Base-by-base conservation (phyloP, 208 protist species). In the Trypanosoma caninum region DNA sequence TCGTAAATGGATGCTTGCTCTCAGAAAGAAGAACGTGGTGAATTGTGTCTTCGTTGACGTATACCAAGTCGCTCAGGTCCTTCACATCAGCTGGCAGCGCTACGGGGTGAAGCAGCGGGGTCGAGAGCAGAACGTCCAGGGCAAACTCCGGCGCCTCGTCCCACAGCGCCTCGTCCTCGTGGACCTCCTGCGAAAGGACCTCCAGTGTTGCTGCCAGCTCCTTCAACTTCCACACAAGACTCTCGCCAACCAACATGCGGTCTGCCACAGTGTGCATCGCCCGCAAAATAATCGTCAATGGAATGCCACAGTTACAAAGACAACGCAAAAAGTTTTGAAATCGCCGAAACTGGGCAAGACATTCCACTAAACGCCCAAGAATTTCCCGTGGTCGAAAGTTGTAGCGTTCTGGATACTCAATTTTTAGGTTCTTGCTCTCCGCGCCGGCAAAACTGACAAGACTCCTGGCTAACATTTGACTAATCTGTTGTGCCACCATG, bases 1-100 rank as follows among this genome's bases (percentile, higher is more conserved):
- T 95, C 13, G 85, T 95, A 67, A 91, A 95, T 0, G 89, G 89
- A 64, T 95, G 76, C 67, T 95, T 92, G 64, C 64, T 81, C 54
- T 93, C 84, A 13, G 89, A 91, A 28, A 95, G 73, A 18, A 95
- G 75, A 4, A 82, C 59, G 68, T 95, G 89, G 59, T 92, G 89
- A 46, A 93, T 69, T 25, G 89, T 93, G 58, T 89, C 81, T 34
- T 75, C 64, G 64, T 95, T 95, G 14, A 91, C 78, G 40, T 83
- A 91, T 22, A 93, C 78, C 27, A 95, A 44, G 42, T 93, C 80
- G 9, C 71, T 70, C 47, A 90, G 35, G 50, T 93, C 80, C 70
- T 90, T 89, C 20, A 92, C 76, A 38, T 91, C 84, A 0, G 80
- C 69, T n/a, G 89, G 89, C 23, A 95, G 56, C 7, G 89, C 89